Evolutionary conservation across 2,329 filamentous ascomycete genomes (phyloP), one percentile per base, ranked within the genome.

Genomic region (Sporothrix globosa): DNA sequence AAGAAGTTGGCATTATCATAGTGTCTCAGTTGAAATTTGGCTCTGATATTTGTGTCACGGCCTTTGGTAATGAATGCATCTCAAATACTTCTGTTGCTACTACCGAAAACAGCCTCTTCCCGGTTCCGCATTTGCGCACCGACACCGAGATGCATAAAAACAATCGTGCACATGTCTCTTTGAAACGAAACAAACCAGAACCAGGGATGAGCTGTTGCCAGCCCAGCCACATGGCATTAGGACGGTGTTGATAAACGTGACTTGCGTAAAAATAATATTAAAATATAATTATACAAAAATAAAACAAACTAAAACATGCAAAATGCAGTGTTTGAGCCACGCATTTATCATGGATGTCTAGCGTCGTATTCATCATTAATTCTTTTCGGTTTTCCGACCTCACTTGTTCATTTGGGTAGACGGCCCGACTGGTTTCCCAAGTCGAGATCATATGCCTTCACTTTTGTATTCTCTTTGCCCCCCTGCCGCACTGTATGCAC

Each of bases 391-490:
- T 44, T 1, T 21, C 48, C 17, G 44, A 19, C 5, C 11, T 67
- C 19, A 30, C n/a, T 34, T n/a, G 11, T 66, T 66, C 68, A 66
- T 65, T 39, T 70, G 68, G 60, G 6, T 21, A 53, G 67, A 39
- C 54, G 67, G 67, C 67, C 67, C 67, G 67, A 34, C 46, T 60
- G 39, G 13, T 39, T 21, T 61, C 30, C 41, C 19, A 30, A 41
- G 14, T 27, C 41, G 24, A 14, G 17, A 3, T 21, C 56, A 61
- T 61, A 61, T 44, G 4, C 7, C 46, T 27, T 48, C 24, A 39
- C 46, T 27, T 39, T 54, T 68, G 17, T 13, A 14, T 67, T 39
- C 48, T 24, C 63, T 11, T 34, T 34, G 34, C 21, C 46, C 50
- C 30, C 34, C 41, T 65, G 34, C 34, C 34, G 6, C 39, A 7